phyloP scores from a whole-genome alignment of 2,329 filamentous ascomycete genomes.

The Fusarium lyarnte region DNA sequence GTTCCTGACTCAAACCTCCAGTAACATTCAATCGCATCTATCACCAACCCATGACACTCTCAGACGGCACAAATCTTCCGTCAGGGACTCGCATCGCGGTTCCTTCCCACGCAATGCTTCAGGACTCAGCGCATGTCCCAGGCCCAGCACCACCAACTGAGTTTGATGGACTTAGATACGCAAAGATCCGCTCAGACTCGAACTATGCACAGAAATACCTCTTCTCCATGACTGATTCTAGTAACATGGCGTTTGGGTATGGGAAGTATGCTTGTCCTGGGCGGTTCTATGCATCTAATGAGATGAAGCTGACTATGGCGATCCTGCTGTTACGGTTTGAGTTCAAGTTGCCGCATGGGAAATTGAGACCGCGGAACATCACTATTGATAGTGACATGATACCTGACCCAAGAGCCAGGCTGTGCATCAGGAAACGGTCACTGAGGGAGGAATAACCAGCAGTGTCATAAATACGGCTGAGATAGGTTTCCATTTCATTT shows the following conservation, averaged over 20 bases:
- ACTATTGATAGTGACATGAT: not conserved
- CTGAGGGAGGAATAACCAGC: not conserved
- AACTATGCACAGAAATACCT: not conserved
- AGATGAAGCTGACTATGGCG: not conserved
- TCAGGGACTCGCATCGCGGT: not conserved
- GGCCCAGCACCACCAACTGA: rapidly evolving
- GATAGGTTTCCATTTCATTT: too few relatives aligned
- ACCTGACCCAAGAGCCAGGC: not conserved
- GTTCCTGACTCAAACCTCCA: rapidly evolving
- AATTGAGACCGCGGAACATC: not conserved
- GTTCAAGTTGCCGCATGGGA: not conserved
- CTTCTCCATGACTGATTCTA: not conserved
- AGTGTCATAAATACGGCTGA: too few relatives aligned
- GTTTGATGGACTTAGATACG: not conserved
- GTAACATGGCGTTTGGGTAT: not conserved
- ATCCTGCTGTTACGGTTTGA: not conserved
- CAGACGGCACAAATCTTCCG: not conserved
- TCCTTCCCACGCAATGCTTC: not conserved
- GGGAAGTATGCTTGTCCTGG: not conserved
- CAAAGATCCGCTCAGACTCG: not conserved
- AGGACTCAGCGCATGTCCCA: not conserved
- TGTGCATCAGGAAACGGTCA: not conserved
- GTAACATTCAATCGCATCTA: not conserved
- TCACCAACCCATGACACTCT: not conserved
- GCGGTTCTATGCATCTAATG: not conserved